Conservation (phyloP, 768 basidiomycete genomes). For the Pleurotus tuber-regium region DNA sequence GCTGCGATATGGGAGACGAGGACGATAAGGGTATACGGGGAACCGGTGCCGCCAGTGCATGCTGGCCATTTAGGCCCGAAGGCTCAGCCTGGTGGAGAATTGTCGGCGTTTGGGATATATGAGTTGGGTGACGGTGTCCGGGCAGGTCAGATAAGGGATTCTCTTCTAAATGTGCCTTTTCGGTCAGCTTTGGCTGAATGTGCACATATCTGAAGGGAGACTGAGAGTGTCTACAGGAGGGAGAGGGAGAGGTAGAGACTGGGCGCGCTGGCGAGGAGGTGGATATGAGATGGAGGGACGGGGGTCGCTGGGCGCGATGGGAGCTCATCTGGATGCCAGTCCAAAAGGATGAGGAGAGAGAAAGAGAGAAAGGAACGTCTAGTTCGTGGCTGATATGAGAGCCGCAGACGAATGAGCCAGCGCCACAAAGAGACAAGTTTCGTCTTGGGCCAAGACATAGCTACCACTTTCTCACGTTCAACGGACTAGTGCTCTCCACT, state of each 20-base stretch:
- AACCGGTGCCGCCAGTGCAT: not conserved
- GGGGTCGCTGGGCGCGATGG: slow-evolving; percentile 19
- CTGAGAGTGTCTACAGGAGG: slow-evolving; percentile 25
- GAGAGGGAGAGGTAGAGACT: slow-evolving; percentile 24
- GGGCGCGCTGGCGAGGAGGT: slow-evolving; percentile 23
- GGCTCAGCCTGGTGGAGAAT: slow-evolving; percentile 3
- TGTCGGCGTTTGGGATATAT: slow-evolving; percentile 1
- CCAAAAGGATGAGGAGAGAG: slow-evolving; percentile 23
- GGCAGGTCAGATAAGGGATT: slow-evolving; percentile 25
- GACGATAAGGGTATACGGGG: slow-evolving; percentile 12
- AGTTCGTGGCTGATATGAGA: slow-evolving; percentile 8
- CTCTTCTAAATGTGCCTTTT: slow-evolving; percentile 20
- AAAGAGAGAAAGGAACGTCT: slow-evolving; percentile 18
- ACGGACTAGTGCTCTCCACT: too few species aligned
- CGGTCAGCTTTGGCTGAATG: slow-evolving; percentile 20
- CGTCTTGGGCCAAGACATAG: not conserved
- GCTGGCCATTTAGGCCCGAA: not conserved
- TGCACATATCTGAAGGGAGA: slow-evolving; percentile 34
- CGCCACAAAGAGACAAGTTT: slow-evolving; percentile 13
- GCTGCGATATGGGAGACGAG: slow-evolving; percentile 12
- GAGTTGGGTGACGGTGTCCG: slow-evolving; percentile 12
- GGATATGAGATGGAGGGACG: slow-evolving; percentile 22
- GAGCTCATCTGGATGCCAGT: slow-evolving; percentile 30
- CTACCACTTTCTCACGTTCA: slow-evolving; percentile 2
- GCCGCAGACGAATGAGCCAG: slow-evolving; percentile 16